phyloP scores from a whole-genome alignment of 768 basidiomycete species.

The Mycena metata region DNA sequence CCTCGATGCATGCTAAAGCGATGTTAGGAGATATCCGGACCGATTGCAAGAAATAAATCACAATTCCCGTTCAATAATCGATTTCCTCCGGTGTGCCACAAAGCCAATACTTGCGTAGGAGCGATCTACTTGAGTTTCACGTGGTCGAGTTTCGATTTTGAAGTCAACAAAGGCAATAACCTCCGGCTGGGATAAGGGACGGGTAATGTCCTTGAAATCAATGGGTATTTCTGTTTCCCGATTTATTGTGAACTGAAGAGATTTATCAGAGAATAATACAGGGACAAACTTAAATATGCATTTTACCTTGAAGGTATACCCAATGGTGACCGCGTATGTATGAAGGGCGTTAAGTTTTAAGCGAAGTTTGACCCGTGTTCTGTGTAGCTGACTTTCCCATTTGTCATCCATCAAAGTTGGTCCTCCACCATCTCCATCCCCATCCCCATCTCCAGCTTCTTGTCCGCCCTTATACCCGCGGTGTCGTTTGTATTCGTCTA shows the following conservation, averaged over 20 bases:
- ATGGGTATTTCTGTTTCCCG: not conserved
- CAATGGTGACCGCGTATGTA: constrained; percentile 7
- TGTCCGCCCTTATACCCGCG: not conserved
- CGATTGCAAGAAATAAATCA: not conserved
- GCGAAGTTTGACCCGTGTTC: constrained; percentile 9
- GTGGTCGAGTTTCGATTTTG: constrained; percentile 11
- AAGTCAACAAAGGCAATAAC: constrained; percentile 18
- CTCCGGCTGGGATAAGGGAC: constrained; percentile 13
- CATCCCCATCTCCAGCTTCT: not conserved
- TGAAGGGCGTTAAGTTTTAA: not conserved
- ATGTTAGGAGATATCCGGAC: not conserved
- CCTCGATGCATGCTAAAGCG: constrained; percentile 2
- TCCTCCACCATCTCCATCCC: constrained; percentile 8
- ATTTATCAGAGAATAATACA: not conserved
- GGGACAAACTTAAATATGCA: not conserved
- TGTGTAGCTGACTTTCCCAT: constrained; percentile 15
- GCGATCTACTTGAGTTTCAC: constrained; percentile 24
- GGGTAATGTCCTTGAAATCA: not conserved
- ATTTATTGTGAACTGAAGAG: constrained; percentile 5
- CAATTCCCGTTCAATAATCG: constrained; percentile 11
- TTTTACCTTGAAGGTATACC: constrained; percentile 11
- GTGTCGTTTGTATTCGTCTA: not conserved
- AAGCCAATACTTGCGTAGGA: constrained; percentile 24
- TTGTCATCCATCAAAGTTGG: not conserved
- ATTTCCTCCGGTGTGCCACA: constrained; percentile 16